Conservation (phyloP, 1,139 yeast genomes). For the Taphrina deformans region DNA sequence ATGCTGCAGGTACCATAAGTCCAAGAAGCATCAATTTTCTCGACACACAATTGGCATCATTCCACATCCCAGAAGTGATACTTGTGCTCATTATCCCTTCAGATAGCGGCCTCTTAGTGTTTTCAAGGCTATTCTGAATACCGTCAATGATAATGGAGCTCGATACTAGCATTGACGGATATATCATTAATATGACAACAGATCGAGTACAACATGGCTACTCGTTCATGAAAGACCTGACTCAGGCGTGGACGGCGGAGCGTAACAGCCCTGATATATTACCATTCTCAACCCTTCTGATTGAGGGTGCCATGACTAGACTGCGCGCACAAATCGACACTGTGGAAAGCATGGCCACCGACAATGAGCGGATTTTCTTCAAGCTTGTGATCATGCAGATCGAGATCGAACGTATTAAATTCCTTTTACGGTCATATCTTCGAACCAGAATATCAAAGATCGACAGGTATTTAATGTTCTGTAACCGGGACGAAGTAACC, state of each 20-base stretch:
- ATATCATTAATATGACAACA: background rate
- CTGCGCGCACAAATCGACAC: constrained; percentile 22
- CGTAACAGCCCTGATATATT: constrained; percentile 35
- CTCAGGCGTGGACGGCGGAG: constrained; percentile 32
- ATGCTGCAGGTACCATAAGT: no score
- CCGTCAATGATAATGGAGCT: background rate
- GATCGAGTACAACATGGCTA: background rate
- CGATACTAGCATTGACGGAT: background rate
- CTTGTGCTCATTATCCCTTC: no score
- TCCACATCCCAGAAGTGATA: no score
- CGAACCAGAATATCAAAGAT: constrained; percentile 69
- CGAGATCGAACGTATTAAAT: constrained; percentile 83
- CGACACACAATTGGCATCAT: no score
- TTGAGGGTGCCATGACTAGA: constrained; percentile 20
- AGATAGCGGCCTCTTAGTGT: no score
- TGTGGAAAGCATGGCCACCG: constrained; percentile 22
- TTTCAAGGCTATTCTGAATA: background rate
- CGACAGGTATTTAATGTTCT: constrained; percentile 66
- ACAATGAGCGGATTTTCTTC: constrained; percentile 43
- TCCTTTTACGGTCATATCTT: constrained; percentile 72
- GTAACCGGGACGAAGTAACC: constrained; percentile 42
- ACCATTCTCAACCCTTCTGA: constrained; percentile 22
- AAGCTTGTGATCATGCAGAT: constrained; percentile 83
- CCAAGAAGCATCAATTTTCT: no score
- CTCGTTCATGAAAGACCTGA: background rate